Conservation (phyloP, 164 flowering plant species). For the Houttuynia cordata region DNA sequence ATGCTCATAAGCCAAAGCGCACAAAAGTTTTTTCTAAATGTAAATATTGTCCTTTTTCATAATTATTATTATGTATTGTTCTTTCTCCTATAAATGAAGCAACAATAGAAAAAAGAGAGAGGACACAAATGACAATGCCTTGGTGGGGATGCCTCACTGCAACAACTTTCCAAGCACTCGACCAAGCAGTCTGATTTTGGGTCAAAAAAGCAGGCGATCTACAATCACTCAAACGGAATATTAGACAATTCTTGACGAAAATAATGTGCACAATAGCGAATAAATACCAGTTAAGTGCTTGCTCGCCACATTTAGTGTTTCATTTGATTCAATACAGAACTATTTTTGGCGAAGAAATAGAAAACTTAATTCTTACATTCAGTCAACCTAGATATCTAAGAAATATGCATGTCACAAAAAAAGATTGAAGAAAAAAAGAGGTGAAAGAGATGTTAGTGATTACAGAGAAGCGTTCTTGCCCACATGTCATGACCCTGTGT, state of each 20-base stretch:
- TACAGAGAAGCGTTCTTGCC: conserved; percentile 83
- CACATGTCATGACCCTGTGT: conserved; percentile 64
- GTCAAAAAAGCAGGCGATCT: conserved; percentile 71
- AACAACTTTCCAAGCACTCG: conserved; percentile 68
- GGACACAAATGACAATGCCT: conserved; percentile 20
- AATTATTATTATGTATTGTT: neutral
- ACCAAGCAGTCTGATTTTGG: conserved; percentile 63
- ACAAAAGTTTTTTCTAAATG: too few species aligned
- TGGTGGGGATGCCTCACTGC: conserved; percentile 66
- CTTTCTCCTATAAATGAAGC: too few species aligned
- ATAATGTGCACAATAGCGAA: neutral
- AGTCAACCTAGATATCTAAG: too few species aligned
- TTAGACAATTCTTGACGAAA: too few species aligned
- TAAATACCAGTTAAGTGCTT: neutral
- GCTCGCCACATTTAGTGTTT: neutral
- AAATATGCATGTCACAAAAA: neutral
- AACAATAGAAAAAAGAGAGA: neutral
- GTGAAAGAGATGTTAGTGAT: conserved; percentile 2
- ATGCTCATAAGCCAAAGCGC: too few species aligned
- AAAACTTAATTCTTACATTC: too few species aligned
- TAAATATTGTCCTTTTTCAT: too few species aligned
- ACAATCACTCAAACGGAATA: conserved; percentile 6
- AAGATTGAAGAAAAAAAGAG: neutral
- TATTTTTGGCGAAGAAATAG: neutral
- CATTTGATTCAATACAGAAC: neutral